These are phyloP conservation scores for Trametes hirsuta DNA, from an alignment of 1,284 basidiomycete species.

Conservation along the genomic window DNA sequence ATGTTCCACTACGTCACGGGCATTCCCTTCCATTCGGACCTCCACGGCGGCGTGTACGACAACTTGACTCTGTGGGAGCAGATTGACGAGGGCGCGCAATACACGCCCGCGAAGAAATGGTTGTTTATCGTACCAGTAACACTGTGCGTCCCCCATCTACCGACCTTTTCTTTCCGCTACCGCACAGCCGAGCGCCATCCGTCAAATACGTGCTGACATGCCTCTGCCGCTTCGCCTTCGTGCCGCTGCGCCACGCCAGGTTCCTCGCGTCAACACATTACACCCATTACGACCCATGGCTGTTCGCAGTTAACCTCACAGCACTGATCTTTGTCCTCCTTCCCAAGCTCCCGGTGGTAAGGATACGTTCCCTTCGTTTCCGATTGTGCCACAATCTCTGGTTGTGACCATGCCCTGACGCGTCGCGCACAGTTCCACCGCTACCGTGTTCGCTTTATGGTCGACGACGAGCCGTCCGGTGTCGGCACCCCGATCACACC, in stretches of 20 bases:
- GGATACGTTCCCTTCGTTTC: conserved; percentile 13
- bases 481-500: conserved; percentile 66
- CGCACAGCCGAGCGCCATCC: not conserved
- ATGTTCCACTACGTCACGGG: conserved; percentile 99
- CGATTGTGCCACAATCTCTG: not conserved
- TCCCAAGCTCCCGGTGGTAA: conserved; percentile 93
- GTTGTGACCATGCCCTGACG: conserved; percentile 12
- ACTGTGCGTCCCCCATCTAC: conserved; percentile 62
- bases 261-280: conserved; percentile 98
- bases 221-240: conserved; percentile 3
- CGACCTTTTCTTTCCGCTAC: not conserved
- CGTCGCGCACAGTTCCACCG: conserved; percentile 63
- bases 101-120: conserved; percentile 99
- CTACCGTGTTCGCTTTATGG: conserved; percentile 75
- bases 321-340: conserved; percentile 87
- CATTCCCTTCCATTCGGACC: conserved; percentile 90
- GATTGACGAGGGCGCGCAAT: conserved; percentile 98
- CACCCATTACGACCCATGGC: conserved; percentile 91
- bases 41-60: conserved; percentile 93
- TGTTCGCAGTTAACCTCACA: conserved; percentile 91
- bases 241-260: conserved; percentile 43
- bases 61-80: conserved; percentile 99
- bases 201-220: conserved; percentile 12
- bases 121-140: conserved; percentile 89
- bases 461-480: conserved; percentile 57